Conservation (phyloP, 352 stramenopile species). For the Phytophthora foliorum region DNA sequence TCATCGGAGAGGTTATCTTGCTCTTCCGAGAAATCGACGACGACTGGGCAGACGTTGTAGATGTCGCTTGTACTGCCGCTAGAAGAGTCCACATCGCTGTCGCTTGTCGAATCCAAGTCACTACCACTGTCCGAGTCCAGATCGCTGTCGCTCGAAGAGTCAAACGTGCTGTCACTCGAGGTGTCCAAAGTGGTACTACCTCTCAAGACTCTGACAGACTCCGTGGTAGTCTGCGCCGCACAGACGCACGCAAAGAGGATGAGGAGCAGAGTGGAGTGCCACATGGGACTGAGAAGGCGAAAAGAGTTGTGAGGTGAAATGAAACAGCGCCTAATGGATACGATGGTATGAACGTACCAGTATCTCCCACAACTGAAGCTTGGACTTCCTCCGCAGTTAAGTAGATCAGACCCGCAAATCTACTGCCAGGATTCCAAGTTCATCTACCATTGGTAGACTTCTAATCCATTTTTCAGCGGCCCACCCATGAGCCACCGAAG, state of each 20-base stretch:
- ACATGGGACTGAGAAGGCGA: conserved; percentile 28
- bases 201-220: background rate
- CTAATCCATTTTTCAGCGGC: no score
- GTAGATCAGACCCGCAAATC: no score
- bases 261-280: conserved; percentile 22
- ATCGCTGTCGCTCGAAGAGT: background rate
- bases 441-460: no score
- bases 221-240: conserved; percentile 12
- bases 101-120: background rate
- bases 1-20: conserved; percentile 25
- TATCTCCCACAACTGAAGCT: no score
- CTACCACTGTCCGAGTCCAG: background rate
- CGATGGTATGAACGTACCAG: no score
- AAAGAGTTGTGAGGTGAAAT: conserved; percentile 14
- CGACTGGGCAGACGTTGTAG: conserved; percentile 37
- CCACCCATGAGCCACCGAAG: no score
- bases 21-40: conserved; percentile 28
- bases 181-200: no score
- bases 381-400: no score
- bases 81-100: background rate
- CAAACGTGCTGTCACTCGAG: no score
- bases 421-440: no score
- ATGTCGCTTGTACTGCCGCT: conserved; percentile 21
- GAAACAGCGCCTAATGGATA: background rate
- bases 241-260: conserved; percentile 26